Percentiles rank a stretch among this genome's conserved stretches.
These are phyloP conservation scores for Lobosporangium transversale DNA, from an alignment of 192 early-diverging fungal species.

Conservation along the genomic window DNA sequence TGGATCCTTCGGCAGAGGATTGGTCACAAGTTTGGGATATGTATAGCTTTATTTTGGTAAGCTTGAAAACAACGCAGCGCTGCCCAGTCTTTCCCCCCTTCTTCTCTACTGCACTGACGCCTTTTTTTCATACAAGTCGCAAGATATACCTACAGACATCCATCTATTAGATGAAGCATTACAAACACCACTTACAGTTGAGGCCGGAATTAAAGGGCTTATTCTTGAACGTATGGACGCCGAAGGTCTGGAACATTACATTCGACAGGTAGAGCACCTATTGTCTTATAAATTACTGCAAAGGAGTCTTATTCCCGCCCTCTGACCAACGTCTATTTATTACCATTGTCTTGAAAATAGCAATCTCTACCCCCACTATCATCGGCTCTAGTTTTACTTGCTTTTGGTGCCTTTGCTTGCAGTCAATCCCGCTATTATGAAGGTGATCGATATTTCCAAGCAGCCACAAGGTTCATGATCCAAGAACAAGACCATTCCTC, in stretches of 20 bases:
- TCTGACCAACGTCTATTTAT: not conserved
- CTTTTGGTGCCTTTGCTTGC: conserved; percentile 13
- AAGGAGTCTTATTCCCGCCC: not conserved
- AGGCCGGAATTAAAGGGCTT: not conserved
- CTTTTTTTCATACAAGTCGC: no score
- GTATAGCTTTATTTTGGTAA: conserved; percentile 45
- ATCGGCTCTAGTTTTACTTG: conserved; percentile 12
- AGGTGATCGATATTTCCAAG: conserved; percentile 7
- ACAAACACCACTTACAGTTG: not conserved
- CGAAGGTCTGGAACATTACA: conserved; percentile 9
- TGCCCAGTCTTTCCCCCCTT: no score
- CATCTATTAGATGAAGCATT: not conserved
- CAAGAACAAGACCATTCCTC: conserved; percentile 6
- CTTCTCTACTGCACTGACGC: no score
- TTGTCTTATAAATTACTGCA: not conserved
- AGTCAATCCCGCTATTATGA: conserved; percentile 5
- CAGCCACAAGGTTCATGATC: not conserved
- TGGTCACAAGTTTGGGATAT: conserved; percentile 35
- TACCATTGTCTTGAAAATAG: not conserved
- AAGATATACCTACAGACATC: not conserved
- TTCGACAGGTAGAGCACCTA: conserved; percentile 1
- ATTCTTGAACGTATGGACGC: conserved; percentile 22
- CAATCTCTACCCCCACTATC: conserved; percentile 18
- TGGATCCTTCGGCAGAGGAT: conserved; percentile 10
- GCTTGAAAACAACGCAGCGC: no score